Percentiles rank a stretch among this genome's conserved stretches.
These are phyloP conservation scores for Umbelopsis ramanniana DNA, from an alignment of 192 early-diverging fungal species.

Conservation along the genomic window DNA sequence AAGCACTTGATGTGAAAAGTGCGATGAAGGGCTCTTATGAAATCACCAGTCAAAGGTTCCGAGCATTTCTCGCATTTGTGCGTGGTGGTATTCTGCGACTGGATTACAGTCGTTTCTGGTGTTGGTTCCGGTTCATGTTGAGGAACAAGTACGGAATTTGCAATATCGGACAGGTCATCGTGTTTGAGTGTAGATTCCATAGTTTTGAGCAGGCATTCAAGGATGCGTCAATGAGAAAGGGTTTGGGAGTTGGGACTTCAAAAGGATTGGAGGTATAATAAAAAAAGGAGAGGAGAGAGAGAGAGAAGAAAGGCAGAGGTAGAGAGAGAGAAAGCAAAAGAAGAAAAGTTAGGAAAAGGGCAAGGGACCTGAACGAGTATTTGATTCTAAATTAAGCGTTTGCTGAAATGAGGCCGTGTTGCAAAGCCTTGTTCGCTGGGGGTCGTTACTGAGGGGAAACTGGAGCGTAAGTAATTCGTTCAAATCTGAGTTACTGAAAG, in stretches of 20 bases:
- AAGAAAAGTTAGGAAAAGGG: no score
- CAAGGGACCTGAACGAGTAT: no score
- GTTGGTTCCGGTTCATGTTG: background rate
- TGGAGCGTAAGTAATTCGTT: no score
- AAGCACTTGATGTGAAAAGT: conserved; percentile 96
- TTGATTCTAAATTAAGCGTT: no score
- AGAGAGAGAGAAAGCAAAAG: background rate
- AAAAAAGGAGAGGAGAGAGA: conserved; percentile 5
- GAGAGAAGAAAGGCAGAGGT: background rate
- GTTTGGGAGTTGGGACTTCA: background rate
- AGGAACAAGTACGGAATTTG: background rate
- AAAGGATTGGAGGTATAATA: conserved; percentile 1
- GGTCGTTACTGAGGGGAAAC: no score
- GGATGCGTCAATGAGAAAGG: background rate
- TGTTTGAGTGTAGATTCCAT: background rate
- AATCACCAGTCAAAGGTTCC: conserved; percentile 80
- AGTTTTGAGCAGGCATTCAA: conserved; percentile 13
- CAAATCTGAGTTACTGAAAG: conserved; percentile 5
- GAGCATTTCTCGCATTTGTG: conserved; percentile 67
- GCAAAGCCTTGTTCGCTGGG: no score
- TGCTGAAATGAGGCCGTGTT: no score
- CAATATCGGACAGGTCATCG: background rate
- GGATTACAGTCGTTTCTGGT: background rate
- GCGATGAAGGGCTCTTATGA: conserved; percentile 81
- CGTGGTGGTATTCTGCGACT: background rate